Base-by-base conservation (phyloP, 2,329 filamentous ascomycete species). In the Xylogone sp. region DNA sequence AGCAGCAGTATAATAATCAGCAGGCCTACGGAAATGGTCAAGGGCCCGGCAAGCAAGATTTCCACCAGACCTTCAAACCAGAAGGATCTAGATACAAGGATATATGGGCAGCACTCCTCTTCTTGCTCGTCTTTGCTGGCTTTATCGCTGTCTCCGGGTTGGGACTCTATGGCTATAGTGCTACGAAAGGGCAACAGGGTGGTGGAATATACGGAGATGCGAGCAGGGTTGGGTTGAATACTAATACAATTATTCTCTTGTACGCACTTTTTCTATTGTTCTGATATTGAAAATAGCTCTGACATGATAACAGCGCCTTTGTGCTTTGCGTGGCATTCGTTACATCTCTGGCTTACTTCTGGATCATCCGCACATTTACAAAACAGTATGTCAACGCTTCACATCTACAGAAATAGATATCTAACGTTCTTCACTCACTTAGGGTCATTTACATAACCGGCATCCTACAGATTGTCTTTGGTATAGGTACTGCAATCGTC, bases 61-160 rank as follows among this genome's bases (percentile, higher is more conserved):
- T 95, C 65, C 83, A 93, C 19, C 81, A 97, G 64, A 82, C 84
- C 1, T 97, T 97, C 76, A 86, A 86, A 69, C 70, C 97, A 48
- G 81, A 89, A 48, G 84, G 76, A 56, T 90, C 90, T n/a, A 95
- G 93, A 68, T 96, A 80, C 72, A 90, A 97, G 63, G 93, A 97
- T 67, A 66, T 88, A 21, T 97, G 92, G 93, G 92, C 92, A 3
- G 91, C 87, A 3, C 72, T 95, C 42, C 73, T 97, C 64, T 81
- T 95, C 60, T 75, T 94, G 34, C 69, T 81, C 18, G 84, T 87
- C 21, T 86, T 87, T 64, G 70, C 79, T 2, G 91, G 90, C 13
- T 96, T 88, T 62, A 78, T 83, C 9, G 90, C 81, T 8, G 84
- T 96, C 46, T 92, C 87, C 7, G 91, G 77, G 2, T 75, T 96